Conservation (phyloP, 208 protist genomes). For the Crithidia brevicula region DNA sequence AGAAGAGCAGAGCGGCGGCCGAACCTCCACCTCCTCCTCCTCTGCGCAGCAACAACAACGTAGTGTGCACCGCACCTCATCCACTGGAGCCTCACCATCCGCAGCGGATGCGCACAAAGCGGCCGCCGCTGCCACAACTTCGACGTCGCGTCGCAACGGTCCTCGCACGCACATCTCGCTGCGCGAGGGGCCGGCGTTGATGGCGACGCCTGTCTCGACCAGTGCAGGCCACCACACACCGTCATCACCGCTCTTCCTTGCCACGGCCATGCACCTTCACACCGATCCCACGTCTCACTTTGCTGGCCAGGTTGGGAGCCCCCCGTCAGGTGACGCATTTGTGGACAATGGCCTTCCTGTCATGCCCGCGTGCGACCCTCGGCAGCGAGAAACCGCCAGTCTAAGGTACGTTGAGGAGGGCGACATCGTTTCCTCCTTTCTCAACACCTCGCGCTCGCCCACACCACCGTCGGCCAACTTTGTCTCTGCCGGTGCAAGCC, state of each 20-base stretch:
- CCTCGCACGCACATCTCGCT: constrained; percentile 8
- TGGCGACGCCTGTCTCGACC: constrained; percentile 1
- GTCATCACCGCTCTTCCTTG: constrained; percentile 8
- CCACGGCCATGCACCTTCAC: constrained; percentile 1
- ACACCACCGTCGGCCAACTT: neutral
- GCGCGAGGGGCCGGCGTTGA: constrained; percentile 6
- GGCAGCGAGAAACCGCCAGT: no score
- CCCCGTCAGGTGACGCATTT: neutral
- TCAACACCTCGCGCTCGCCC: constrained; percentile 1
- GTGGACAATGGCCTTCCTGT: no score
- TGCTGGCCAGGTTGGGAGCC: neutral
- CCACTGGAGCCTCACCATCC: neutral
- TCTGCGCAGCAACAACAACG: neutral
- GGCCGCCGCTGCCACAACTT: neutral
- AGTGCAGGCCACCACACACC: constrained; percentile 1
- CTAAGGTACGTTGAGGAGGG: no score
- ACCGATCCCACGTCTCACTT: neutral
- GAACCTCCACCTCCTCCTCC: neutral
- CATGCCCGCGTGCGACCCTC: no score
- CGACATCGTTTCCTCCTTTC: neutral
- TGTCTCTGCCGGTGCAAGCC: neutral
- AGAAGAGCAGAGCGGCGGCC: neutral
- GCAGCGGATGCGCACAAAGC: neutral
- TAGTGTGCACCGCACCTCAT: no score
- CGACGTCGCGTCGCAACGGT: neutral